Conservation (phyloP, 768 basidiomycete species). For the Paxillus rubicundulus region DNA sequence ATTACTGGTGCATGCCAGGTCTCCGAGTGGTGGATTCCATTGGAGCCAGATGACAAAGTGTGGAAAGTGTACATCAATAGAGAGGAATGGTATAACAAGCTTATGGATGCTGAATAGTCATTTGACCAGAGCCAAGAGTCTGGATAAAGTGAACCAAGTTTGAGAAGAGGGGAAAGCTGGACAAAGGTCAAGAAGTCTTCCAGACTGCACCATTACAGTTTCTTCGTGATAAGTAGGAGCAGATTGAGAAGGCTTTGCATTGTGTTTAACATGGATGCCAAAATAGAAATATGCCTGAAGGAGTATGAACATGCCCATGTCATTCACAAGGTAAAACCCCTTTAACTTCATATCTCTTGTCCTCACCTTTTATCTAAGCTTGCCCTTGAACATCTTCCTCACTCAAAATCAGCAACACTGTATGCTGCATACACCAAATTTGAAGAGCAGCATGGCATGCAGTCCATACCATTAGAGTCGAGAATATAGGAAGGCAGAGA, state of each 20-base stretch:
- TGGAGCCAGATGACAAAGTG: conserved; percentile 99
- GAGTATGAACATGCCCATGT: conserved; percentile 96
- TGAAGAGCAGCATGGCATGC: conserved; percentile 95
- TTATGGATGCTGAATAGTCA: conserved; percentile 85
- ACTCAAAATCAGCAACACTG: conserved; percentile 81
- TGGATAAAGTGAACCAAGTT: conserved; percentile 88
- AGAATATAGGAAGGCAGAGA: conserved; percentile 95
- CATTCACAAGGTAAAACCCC: conserved; percentile 84
- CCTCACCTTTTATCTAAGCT: conserved; percentile 51
- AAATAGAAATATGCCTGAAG: conserved; percentile 95
- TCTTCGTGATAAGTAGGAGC: conserved; percentile 84
- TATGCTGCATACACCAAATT: conserved; percentile 96
- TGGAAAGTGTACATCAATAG: conserved; percentile 99
- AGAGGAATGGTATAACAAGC: conserved; percentile 89
- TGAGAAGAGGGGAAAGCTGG: conserved; percentile 65
- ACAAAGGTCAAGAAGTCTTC: conserved; percentile 83
- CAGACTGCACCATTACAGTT: conserved; percentile 90
- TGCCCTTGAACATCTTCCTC: conserved; percentile 87
- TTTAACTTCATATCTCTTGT: background rate
- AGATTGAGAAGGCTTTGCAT: conserved; percentile 85
- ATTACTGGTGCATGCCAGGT: conserved; percentile 95
- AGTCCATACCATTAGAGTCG: conserved; percentile 80
- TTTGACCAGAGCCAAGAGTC: conserved; percentile 73
- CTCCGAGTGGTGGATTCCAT: conserved; percentile 99
- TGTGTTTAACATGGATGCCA: conserved; percentile 89